A percentile compares a stretch with the other conserved stretches of the same genome.
Evolutionary conservation across 768 basidiomycete species (phyloP).

Genomic region (Mycena galopus): DNA sequence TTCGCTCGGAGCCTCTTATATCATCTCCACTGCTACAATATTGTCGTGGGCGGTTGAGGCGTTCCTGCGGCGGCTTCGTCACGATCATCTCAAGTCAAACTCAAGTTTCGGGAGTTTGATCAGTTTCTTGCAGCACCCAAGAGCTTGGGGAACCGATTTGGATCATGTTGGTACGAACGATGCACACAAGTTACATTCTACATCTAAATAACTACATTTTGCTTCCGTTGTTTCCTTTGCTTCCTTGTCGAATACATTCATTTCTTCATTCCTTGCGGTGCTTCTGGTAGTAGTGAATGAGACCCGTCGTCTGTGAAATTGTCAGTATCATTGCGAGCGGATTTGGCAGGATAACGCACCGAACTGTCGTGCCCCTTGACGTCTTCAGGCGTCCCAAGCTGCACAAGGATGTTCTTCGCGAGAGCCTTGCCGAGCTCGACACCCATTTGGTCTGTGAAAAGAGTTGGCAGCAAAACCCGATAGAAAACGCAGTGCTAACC

Average conservation of each 20-base stretch:
- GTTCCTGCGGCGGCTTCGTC: too few relatives aligned
- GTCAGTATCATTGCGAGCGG: background rate
- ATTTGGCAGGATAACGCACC: conserved; percentile 55
- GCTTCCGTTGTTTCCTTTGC: conserved; percentile 2
- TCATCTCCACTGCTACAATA: too few relatives aligned
- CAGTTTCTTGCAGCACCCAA: too few relatives aligned
- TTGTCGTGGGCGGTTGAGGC: too few relatives aligned
- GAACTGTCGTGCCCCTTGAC: conserved; percentile 93
- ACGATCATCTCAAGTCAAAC: too few relatives aligned
- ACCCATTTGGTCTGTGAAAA: conserved; percentile 92
- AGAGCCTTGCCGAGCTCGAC: conserved; percentile 98
- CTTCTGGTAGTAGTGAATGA: conserved; percentile 98
- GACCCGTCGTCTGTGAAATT: conserved; percentile 82
- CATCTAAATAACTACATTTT: conserved; percentile 29
- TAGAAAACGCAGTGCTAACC: conserved; percentile 62
- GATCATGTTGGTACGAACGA: too few relatives aligned
- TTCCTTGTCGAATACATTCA: too few relatives aligned
- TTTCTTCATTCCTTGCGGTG: conserved; percentile 57
- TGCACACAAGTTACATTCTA: conserved; percentile 22
- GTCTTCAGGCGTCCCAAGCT: conserved; percentile 83
- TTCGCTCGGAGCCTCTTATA: too few relatives aligned
- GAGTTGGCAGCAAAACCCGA: background rate
- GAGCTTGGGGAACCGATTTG: too few relatives aligned
- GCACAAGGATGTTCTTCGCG: conserved; percentile 94
- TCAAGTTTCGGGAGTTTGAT: too few relatives aligned